Evolutionary conservation across 2,329 filamentous ascomycete species (phyloP).

Genomic region (Trichoderma breve): DNA sequence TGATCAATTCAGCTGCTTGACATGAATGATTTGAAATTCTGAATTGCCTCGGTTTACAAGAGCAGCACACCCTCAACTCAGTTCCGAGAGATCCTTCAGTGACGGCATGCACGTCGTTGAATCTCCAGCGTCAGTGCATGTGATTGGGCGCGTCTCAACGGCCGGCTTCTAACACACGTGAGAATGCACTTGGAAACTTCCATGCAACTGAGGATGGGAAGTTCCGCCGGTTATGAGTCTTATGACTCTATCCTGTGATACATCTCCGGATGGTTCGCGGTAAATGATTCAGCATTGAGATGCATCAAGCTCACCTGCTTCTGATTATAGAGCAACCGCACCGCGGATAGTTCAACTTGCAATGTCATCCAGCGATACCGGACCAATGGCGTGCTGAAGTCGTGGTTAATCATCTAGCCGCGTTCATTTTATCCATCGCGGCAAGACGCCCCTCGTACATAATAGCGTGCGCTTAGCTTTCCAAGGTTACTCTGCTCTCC

Average conservation of each 20-base stretch:
- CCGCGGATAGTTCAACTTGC: neutral
- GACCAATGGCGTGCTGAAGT: neutral
- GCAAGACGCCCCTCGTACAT: neutral
- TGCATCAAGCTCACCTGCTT: neutral
- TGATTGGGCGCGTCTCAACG: neutral
- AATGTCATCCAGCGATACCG: constrained; percentile 6
- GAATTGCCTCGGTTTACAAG: neutral
- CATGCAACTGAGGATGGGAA: neutral
- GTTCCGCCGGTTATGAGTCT: neutral
- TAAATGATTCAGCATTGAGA: neutral
- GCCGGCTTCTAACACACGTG: neutral
- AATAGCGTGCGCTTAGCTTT: neutral
- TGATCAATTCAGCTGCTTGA: neutral
- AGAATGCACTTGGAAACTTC: neutral
- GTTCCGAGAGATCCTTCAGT: neutral
- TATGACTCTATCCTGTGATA: neutral
- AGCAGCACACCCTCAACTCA: neutral
- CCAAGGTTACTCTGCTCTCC: neutral
- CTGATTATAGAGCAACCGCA: neutral
- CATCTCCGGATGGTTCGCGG: neutral
- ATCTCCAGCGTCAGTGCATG: neutral
- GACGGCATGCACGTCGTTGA: neutral
- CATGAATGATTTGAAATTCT: neutral
- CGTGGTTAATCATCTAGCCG: neutral
- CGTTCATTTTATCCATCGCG: neutral